phyloP scores from a whole-genome alignment of 306 rosid genomes.

The Prunus fruticosa region DNA sequence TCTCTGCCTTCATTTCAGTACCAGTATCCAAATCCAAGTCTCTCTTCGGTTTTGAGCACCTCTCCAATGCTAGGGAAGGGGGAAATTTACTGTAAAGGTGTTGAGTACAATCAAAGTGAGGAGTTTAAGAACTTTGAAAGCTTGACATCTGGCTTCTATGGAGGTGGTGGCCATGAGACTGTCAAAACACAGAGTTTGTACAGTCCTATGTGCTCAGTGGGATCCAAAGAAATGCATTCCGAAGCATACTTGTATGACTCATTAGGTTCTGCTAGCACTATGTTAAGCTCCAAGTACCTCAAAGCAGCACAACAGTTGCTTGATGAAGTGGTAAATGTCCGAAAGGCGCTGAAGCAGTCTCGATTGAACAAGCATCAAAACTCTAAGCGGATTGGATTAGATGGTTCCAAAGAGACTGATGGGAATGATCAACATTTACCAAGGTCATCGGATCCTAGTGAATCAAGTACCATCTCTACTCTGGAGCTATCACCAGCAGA shows the following conservation, averaged over 20 bases:
- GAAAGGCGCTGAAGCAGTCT: constrained; percentile 64
- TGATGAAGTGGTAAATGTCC: constrained; percentile 72
- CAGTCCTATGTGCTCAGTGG: constrained; percentile 36
- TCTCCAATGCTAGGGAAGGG: constrained; percentile 32
- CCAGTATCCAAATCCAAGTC: constrained; percentile 43
- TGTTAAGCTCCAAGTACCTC: constrained; percentile 50
- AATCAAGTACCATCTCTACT: constrained; percentile 40
- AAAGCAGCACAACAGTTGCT: constrained; percentile 80
- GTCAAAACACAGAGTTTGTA: constrained; percentile 49
- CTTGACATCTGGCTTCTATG: constrained; percentile 43
- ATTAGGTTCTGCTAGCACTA: constrained; percentile 28
- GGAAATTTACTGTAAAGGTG: constrained; percentile 7
- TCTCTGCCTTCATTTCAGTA: constrained; percentile 54
- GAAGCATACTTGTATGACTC: constrained; percentile 39
- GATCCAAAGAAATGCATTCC: constrained; percentile 33
- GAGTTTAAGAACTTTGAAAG: constrained; percentile 48
- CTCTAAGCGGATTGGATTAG: constrained; percentile 34
- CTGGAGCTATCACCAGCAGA: constrained; percentile 58
- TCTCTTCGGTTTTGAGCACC: constrained; percentile 42
- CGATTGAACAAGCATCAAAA: constrained; percentile 47
- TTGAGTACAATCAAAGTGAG: constrained; percentile 33
- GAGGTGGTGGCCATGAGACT: constrained; percentile 25
- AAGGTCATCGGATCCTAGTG: constrained; percentile 43
- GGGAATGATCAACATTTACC: constrained; percentile 48
- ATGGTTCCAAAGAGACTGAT: constrained; percentile 55